These are phyloP conservation scores for Dionaea muscipula DNA, from an alignment of 179 eudicot species.

Conservation along the genomic window DNA sequence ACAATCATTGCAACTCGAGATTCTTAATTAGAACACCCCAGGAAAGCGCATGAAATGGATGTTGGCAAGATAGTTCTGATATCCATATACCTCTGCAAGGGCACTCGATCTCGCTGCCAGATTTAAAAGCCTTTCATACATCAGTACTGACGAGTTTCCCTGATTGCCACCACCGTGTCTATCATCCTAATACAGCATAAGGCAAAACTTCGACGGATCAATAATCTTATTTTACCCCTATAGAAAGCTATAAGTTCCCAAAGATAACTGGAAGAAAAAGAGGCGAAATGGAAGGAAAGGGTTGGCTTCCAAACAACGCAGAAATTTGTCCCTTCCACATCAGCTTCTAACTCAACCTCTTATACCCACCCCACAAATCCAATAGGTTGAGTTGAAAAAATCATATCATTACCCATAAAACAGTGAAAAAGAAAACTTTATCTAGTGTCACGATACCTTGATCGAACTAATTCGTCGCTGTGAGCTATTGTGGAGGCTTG, in stretches of 20 bases:
- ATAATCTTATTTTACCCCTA: slow-evolving; percentile 9
- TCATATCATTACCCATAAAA: not conserved
- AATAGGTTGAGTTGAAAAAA: not conserved
- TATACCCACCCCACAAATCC: too few species aligned
- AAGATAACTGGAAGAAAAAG: not conserved
- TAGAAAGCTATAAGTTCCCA: slow-evolving; percentile 1
- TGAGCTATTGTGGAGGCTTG: slow-evolving; percentile 18
- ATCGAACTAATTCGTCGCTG: slow-evolving; percentile 13
- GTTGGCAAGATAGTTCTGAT: slow-evolving; percentile 3
- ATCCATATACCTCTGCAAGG: slow-evolving; percentile 47
- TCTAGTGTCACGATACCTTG: slow-evolving; percentile 29
- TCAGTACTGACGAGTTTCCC: slow-evolving; percentile 27
- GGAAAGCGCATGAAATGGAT: not conserved
- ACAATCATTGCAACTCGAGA: slow-evolving; percentile 9
- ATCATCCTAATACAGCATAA: slow-evolving; percentile 23
- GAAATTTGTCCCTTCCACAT: too few species aligned
- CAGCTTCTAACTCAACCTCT: too few species aligned
- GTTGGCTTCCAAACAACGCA: too few species aligned
- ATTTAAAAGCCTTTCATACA: slow-evolving; percentile 60
- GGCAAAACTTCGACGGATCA: slow-evolving; percentile 10
- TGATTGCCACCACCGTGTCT: slow-evolving; percentile 14
- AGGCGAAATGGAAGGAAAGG: too few species aligned
- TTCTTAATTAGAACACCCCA: not conserved
- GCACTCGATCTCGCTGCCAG: slow-evolving; percentile 47
- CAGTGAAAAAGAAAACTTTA: not conserved